Base-by-base conservation (phyloP, 2,329 filamentous ascomycete genomes). In the Cercospora canescens region DNA sequence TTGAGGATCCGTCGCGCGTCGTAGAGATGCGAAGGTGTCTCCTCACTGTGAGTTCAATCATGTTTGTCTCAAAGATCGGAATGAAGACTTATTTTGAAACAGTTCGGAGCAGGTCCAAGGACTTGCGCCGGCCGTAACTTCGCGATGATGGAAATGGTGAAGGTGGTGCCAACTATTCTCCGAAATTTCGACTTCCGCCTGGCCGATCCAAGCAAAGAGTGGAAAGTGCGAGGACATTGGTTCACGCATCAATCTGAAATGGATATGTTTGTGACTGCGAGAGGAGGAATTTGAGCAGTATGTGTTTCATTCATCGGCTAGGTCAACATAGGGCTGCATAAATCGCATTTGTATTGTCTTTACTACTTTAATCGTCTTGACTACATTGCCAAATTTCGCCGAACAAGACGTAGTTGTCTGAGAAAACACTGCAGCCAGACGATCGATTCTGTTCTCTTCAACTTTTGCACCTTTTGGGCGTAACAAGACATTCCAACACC, bases 1-100 rank as follows among this genome's bases (percentile, higher is more conserved):
- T 79, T 39, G 67, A 71, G 12, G 45, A 48, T 48, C 21, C 45
- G 24, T 26, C 45, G 5, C 45, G 45, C 21, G 45, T 48, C 45
- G 24, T 6, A 21, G 45, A 48, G 45, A 48, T 48, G 45, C 45
- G 45, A 26, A 48, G 18, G 45, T 48, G 45, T 16, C 45, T 48
- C 24, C 45, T 48, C 18, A 26, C 45, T 7, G 45, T 48, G 45
- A 48, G 45, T 48, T 26, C 9, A 48, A 12, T 48, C 4, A 24
- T 48, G 6, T 21, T 26, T 16, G 32, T 12, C 32, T 35, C 30
- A 12, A 12, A 6, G 45, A 26, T 48, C 3, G 18, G 18, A n/a
- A 48, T 26, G 1, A 24, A 26, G 24, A 24, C 45, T 48, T 8
- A 48, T 12, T 12, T 24, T 14, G 21, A 48, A 48, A 48, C 12